phyloP scores from a whole-genome alignment of 352 stramenopile species.

The Phytophthora megakarya region DNA sequence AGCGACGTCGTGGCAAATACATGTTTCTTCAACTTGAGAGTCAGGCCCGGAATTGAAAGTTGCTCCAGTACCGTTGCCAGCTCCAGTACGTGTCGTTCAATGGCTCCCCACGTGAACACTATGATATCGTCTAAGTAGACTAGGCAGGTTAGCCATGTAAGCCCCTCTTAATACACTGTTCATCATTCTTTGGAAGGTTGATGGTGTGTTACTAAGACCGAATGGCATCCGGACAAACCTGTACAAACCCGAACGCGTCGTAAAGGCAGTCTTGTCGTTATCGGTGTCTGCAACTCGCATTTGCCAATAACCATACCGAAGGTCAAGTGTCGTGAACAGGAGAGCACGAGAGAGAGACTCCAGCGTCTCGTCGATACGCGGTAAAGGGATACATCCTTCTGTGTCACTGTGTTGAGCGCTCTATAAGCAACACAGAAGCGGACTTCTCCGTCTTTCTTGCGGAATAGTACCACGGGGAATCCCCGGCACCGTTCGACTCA shows the following conservation, averaged over 20 bases:
- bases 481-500: not conserved
- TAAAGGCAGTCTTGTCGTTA: not conserved
- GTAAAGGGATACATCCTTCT: not conserved
- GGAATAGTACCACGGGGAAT: not conserved
- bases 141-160: not conserved
- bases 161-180: not conserved
- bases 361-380: no score
- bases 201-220: not conserved
- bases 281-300: not conserved
- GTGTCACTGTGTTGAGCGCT: not conserved
- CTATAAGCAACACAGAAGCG: not conserved
- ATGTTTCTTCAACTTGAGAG: no score
- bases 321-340: not conserved
- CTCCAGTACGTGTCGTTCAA: not conserved
- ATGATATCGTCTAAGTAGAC: not conserved
- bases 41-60: no score
- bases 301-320: not conserved
- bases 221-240: not conserved
- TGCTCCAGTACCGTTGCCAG: no score
- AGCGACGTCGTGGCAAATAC: no score
- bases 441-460: not conserved
- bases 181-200: not conserved
- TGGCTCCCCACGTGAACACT: not conserved
- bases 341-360: not conserved
- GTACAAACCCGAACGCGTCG: not conserved